Base-by-base conservation (phyloP, 73 alveolate genomes). In the Halteria grandinella region DNA sequence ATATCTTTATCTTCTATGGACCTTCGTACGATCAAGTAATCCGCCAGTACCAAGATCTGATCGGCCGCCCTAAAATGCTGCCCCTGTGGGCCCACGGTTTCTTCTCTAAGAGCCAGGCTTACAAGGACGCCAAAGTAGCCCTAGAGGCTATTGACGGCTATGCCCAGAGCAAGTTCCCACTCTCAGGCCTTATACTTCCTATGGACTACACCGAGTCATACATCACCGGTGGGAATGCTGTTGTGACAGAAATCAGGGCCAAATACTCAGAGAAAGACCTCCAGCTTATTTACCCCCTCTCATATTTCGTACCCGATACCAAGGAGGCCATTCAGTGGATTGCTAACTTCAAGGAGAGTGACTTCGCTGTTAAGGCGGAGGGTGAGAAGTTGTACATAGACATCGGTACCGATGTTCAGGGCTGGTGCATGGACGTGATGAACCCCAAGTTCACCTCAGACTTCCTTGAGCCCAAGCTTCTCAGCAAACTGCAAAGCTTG, bases 51-150 rank as follows among this genome's bases (percentile, higher is more conserved):
- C 93, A 88, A 36, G 48, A 85, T 39, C 17, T 88, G 24, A 85
- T 88, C 28, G 93, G 93, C 0, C 60, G 43, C 6, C 93, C 96
- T 27, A 82, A n/a, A 8, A 34, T 81, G 0, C 63, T 63, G 11
- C 96, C 96, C 7, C 85, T 60, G 53, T 88, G 91, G 96, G 7
- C 88, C 40, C 49, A 69, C 11, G 98, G 98, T 47, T 91, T 66
- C 3, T 23, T 44, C n/a, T 25, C n/a, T 1, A 66, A 66, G 32
- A 12, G 55, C 14, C 8, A 4, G 6, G 7, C 10, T 15, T 44
- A 12, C 15, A 21, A 66, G 4, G 80, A 66, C 29, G 14, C 52
- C 7, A 7, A 41, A 5, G 1, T 7, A 1, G 66, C 52, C 12
- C 3, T 44, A 4, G 50, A 66, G 1, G 8, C 43, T 18, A 10